Evolutionary conservation across 352 stramenopile genomes (phyloP), one percentile per base, ranked within the genome.

Genomic region (Globisporangium canariense): DNA sequence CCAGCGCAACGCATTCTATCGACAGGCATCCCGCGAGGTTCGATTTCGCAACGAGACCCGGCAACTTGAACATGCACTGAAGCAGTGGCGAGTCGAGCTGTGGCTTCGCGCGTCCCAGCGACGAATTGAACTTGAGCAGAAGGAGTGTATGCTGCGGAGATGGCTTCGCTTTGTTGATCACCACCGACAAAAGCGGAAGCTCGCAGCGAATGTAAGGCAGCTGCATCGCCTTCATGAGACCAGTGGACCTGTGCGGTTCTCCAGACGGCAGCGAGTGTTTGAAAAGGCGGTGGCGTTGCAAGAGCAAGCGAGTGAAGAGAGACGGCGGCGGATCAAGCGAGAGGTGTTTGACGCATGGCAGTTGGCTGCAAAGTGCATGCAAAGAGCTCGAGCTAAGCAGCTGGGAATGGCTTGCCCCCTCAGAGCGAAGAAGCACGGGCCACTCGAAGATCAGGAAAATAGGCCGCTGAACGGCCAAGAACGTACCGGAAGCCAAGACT

Each of bases 81-180:
- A 36, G 43, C 52, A 49, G n/a, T 67, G 53, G 62, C 62, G 53
- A 4, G 20, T 67, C 4, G 62, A 67, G 46, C 41, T 49, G 30
- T 67, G 52, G 62, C 55, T 67, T 34, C 43, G 53, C 8, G 13
- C 41, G 0, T 62, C 53, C 10, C 52, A 61, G 41, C 41, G 32
- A 10, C 20, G 52, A 43, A 32, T 58, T 36, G 40, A 49, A 4
- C 22, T 20, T 6, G 9, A 38, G 20, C 28, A 25, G 10, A 50
- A 49, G 32, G 20, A 49, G n/a, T n/a, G 4, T 36, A 32, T 41
- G 41, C 11, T 67, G 43, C 16, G n/a, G 14, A 45, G 34, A 30
- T 67, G 62, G 62, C 22, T 28, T n/a, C 16, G 7, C 2, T 67
- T 58, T 57, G 62, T 47, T 16, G 32, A 16, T 11, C 49, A 30